Evolutionary conservation across 345 rosid genomes (phyloP), one percentile per base, ranked within the genome.

Genomic region (Carallia pectinifolia): DNA sequence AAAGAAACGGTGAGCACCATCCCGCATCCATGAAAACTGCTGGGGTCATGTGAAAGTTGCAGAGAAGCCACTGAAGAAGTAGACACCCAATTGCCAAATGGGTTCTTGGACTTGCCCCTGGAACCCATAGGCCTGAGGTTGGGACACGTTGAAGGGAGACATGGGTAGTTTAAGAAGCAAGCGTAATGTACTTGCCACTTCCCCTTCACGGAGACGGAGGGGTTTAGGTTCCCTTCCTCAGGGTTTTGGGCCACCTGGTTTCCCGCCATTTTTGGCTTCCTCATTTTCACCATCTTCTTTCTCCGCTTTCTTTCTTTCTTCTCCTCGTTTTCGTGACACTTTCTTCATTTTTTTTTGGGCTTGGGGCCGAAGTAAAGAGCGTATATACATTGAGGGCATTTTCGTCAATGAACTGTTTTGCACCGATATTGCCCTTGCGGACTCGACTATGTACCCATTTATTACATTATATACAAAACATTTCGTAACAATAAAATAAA

Each of bases 141-240:
- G 47, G 40, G 36, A 23, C 62, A 61, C 1, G 34, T 53, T 53
- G 68, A 60, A 6, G 30, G 36, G 68, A 62, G 62, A 33, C 29
- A 6, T 37, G 72, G 67, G 53, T 37, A 61, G 68, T 3, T 40
- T 58, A 67, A 61, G 72, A 74, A 74, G 67, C 71, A 37, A 67
- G 72, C 50, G 62, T 74, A 74, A 16, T 61, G 62, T 17, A 67
- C 40, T 62, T 27, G 66, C 72, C 72, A 66, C 16, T 19, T 17
- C 12, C 15, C 47, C 50, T 61, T 52, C 16, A 13, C 7, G 50
- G 50, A 44, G 16, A 44, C 50, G 50, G 50, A 12, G 59, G 66
- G 58, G 36, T 27, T 60, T 27, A 18, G 29, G 34, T 30, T 38
- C 44, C 17, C 62, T 7, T 52, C 12, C 48, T 53, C 65, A 31